phyloP scores from a whole-genome alignment of 257 asterid genomes.

The Rauvolfia tetraphylla region DNA sequence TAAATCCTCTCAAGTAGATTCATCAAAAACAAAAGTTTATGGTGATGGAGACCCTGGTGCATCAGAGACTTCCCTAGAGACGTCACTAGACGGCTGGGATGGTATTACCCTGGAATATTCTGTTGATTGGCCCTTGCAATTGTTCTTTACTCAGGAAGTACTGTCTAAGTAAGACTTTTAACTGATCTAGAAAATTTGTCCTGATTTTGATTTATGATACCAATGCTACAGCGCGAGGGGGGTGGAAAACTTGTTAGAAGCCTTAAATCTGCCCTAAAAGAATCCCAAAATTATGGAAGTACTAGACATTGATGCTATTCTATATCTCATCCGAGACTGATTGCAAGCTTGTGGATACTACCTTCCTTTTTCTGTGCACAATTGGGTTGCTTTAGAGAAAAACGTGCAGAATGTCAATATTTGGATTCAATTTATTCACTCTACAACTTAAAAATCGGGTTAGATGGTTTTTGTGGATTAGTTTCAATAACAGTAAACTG shows the following conservation, averaged over 20 bases:
- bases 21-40: constrained; percentile 61
- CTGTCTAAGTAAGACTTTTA: constrained; percentile 75
- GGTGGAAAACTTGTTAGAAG: neutral
- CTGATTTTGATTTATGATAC: constrained; percentile 12
- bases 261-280: neutral
- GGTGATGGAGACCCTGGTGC: constrained; percentile 59
- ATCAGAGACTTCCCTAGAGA: constrained; percentile 57
- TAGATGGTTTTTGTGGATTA: constrained; percentile 15
- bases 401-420: neutral
- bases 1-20: constrained; percentile 61
- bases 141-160: constrained; percentile 88
- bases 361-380: neutral
- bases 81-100: constrained; percentile 94
- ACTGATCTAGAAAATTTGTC: constrained; percentile 7
- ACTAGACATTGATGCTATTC: neutral
- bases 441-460: constrained; percentile 4
- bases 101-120: constrained; percentile 87
- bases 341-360: neutral
- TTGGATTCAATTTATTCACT: neutral
- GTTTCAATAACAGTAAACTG: constrained; percentile 21
- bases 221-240: constrained; percentile 3
- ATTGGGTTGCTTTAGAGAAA: neutral
- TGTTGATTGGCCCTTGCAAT: constrained; percentile 95
- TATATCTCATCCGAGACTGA: neutral
- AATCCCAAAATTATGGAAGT: neutral